Evolutionary conservation across 768 basidiomycete species (phyloP).

Genomic region (Mrakia hoshinonis): DNA sequence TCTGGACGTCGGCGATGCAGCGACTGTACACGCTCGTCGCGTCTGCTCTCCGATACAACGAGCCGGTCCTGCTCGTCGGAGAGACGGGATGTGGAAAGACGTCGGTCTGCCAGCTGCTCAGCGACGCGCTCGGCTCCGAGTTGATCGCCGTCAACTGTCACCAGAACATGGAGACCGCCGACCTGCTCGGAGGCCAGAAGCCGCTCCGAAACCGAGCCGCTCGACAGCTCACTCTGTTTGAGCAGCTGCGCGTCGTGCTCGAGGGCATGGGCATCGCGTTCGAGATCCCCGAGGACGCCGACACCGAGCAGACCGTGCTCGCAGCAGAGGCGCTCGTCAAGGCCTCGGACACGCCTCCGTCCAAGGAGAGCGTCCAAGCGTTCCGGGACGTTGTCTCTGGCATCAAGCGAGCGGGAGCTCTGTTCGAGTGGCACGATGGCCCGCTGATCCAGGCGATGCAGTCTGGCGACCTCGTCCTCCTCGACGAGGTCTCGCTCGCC

Average conservation of each 20-base stretch:
- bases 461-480: conserved; percentile 69
- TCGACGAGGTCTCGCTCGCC: conserved; percentile 94
- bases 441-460: conserved; percentile 91
- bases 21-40: conserved; percentile 74
- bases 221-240: conserved; percentile 20
- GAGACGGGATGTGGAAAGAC: conserved; percentile 98
- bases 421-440: conserved; percentile 96
- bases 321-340: conserved; percentile 9
- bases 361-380: conserved; percentile 43
- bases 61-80: conserved; percentile 89
- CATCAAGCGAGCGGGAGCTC: conserved; percentile 50
- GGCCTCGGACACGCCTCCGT: conserved; percentile 36
- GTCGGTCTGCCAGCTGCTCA: conserved; percentile 84
- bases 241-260: conserved; percentile 11
- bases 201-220: conserved; percentile 27
- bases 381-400: conserved; percentile 44
- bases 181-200: conserved; percentile 77
- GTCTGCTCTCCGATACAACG: conserved; percentile 78
- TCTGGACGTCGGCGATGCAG: conserved; percentile 92
- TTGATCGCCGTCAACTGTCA: conserved; percentile 83
- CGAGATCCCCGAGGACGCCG: background rate
- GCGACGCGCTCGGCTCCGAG: conserved; percentile 53
- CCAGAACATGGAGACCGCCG: conserved; percentile 96
- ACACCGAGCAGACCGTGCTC: conserved; percentile 19
- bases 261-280: conserved; percentile 4